phyloP scores from a whole-genome alignment of 345 rosid species.

The Gossypium thurberi region DNA sequence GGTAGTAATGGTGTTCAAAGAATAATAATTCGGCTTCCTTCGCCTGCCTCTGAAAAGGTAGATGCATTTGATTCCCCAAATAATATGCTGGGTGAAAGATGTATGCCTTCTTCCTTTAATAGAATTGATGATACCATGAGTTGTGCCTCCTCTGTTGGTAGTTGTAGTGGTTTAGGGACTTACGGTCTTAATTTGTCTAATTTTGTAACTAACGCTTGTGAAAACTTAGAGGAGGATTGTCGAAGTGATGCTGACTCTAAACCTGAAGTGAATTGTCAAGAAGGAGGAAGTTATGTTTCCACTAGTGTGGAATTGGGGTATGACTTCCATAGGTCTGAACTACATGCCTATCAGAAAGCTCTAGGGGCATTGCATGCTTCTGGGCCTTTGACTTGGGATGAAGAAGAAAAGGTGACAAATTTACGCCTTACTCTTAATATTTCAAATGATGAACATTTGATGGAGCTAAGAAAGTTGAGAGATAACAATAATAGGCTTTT shows the following conservation, averaged over 20 bases:
- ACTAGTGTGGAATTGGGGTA: constrained; percentile 33
- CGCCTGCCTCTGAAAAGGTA: constrained; percentile 11
- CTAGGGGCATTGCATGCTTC: constrained; percentile 54
- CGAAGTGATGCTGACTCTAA: constrained; percentile 49
- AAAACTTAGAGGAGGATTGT: constrained; percentile 30
- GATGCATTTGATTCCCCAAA: constrained; percentile 15
- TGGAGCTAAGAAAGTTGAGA: constrained; percentile 57
- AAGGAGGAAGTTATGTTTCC: constrained; percentile 18
- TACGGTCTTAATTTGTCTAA: constrained; percentile 19
- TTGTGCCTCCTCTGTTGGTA: constrained; percentile 55
- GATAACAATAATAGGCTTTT: not conserved
- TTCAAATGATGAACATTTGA: constrained; percentile 72
- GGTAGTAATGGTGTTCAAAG: not conserved
- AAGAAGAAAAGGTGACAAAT: constrained; percentile 67
- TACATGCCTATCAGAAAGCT: constrained; percentile 48
- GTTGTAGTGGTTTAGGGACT: constrained; percentile 46
- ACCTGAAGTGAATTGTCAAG: constrained; percentile 19
- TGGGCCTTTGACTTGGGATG: constrained; percentile 74
- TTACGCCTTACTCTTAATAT: constrained; percentile 61
- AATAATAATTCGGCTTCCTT: not conserved
- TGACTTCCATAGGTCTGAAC: constrained; percentile 55
- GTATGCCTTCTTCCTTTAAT: constrained; percentile 28
- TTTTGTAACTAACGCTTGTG: constrained; percentile 22
- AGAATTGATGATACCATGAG: constrained; percentile 34
- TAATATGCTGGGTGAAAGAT: constrained; percentile 22